Base-by-base conservation (phyloP, 2,329 filamentous ascomycete species). In the Trichoderma atrobrunneum region DNA sequence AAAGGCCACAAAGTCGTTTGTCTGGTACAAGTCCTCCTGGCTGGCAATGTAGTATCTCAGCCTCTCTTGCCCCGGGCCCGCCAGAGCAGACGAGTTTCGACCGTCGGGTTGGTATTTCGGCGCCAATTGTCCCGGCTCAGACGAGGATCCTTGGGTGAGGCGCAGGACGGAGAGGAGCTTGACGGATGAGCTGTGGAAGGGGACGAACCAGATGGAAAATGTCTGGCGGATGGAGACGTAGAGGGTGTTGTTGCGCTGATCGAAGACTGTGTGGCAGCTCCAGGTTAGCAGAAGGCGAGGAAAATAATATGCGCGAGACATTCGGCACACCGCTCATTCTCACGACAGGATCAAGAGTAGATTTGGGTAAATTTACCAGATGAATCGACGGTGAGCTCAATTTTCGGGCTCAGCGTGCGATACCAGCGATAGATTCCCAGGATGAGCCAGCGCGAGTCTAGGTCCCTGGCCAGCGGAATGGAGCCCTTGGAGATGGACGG, bases 1-100 rank as follows among this genome's bases (percentile, higher is more conserved):
- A 78, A 97, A 96, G 76, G 91, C 91, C 73, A 95, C 83, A 74
- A 91, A 91, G 75, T 97, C 91, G 63, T 90, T 91, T 1, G 89
- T 85, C 77, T 95, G 93, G 78, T 97, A 97, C 8, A 95, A 82
- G 78, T 97, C 94, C 75, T 97, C 90, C 79, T 97, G 94, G 21
- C 85, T 87, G 7, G 85, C 81, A 74, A 97, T 95, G 78, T 91
- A 92, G 82, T 94, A 96, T 36, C 75, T 78, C 24, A 74, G 71
- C n/a, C 71, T 77, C 39, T 76, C 77, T 3, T 73, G 72, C 21
- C 74, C 73, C 5, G 74, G 73, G 18, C 77, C 48, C 6, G 74
- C 54, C 39, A 76, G 36, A 43, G 73, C 54, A 16, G 71, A n/a
- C 18, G 75, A 66, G 62, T 75, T 30, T 59, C 74, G 60, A 30